A percentile compares a stretch with the other conserved stretches of the same genome.
Evolutionary conservation across 2,329 filamentous ascomycete genomes (phyloP).

Genomic region (Aspergillus sp.): DNA sequence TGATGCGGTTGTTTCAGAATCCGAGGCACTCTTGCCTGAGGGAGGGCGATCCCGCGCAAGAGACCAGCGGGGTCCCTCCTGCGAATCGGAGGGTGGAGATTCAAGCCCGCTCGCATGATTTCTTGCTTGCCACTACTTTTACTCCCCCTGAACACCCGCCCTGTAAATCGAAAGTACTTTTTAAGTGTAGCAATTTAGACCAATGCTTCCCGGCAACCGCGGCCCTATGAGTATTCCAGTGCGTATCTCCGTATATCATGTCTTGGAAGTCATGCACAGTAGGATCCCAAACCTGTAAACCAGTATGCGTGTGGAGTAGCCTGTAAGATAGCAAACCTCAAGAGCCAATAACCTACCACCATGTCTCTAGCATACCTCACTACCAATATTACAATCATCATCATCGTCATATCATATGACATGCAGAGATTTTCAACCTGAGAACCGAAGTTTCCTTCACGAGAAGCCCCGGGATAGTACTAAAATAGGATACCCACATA

Average conservation of each 20-base stretch:
- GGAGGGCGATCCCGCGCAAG: constrained; percentile 7
- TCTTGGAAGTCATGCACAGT: too few species aligned
- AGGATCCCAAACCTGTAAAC: too few species aligned
- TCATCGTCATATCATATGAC: too few species aligned
- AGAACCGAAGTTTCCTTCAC: neutral
- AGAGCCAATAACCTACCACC: too few species aligned
- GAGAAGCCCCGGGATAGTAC: neutral
- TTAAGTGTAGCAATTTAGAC: constrained; percentile 7
- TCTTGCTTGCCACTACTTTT: neutral
- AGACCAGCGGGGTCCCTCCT: neutral
- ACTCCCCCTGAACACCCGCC: neutral
- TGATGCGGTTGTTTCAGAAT: constrained; percentile 10
- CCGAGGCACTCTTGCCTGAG: constrained; percentile 1
- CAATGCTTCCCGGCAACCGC: neutral
- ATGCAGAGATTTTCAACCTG: too few species aligned
- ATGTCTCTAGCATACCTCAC: too few species aligned
- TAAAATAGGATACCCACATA: neutral
- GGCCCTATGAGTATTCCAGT: neutral
- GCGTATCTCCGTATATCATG: neutral
- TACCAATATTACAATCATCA: too few species aligned
- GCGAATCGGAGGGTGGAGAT: neutral
- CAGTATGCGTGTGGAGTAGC: too few species aligned
- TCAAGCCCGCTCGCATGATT: neutral
- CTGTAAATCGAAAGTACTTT: constrained; percentile 5
- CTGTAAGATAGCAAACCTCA: too few species aligned